phyloP scores from a whole-genome alignment of 2,329 filamentous ascomycete species.

The Rutstroemia sydowiana region DNA sequence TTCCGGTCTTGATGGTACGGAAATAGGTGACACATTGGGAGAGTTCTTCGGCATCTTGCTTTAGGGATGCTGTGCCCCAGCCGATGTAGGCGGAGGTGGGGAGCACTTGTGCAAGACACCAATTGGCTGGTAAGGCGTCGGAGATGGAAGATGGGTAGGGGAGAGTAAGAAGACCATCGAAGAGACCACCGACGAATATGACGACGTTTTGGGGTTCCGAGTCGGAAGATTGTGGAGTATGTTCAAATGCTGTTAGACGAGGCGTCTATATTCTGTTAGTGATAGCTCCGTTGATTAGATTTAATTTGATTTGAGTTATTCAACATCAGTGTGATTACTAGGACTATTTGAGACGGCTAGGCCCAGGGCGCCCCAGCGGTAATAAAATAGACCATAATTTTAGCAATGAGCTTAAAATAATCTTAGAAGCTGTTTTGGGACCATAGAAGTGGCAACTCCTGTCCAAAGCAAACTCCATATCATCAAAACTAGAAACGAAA shows the following conservation, averaged over 20 bases:
- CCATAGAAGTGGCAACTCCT: not conserved
- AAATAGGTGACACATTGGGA: slow-evolving; percentile 43
- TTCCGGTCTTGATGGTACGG: slow-evolving; percentile 35
- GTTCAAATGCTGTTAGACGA: slow-evolving; percentile 30
- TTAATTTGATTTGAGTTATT: not conserved
- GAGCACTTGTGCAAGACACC: slow-evolving; percentile 41
- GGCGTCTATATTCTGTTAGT: slow-evolving; percentile 17
- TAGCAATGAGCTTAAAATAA: not conserved
- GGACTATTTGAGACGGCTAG: not conserved
- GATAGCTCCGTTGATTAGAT: not conserved
- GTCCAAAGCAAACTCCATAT: not conserved
- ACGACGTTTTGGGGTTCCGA: slow-evolving; percentile 36
- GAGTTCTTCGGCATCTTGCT: slow-evolving; percentile 42
- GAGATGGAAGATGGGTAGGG: slow-evolving; percentile 38
- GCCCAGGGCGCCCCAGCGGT: too few species aligned
- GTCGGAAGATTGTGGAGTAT: slow-evolving; percentile 17
- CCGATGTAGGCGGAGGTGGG: slow-evolving; percentile 35
- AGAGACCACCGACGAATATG: slow-evolving; percentile 48
- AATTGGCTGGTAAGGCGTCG: slow-evolving; percentile 29
- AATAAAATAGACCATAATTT: too few species aligned
- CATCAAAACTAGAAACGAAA: not conserved
- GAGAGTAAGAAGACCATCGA: slow-evolving; percentile 44
- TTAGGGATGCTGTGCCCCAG: slow-evolving; percentile 38
- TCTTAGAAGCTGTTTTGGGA: not conserved
- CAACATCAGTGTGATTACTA: not conserved